Percentiles rank a stretch among this genome's conserved stretches.
Evolutionary conservation across 306 rosid genomes (phyloP).

Genomic region (Betula pendula): DNA sequence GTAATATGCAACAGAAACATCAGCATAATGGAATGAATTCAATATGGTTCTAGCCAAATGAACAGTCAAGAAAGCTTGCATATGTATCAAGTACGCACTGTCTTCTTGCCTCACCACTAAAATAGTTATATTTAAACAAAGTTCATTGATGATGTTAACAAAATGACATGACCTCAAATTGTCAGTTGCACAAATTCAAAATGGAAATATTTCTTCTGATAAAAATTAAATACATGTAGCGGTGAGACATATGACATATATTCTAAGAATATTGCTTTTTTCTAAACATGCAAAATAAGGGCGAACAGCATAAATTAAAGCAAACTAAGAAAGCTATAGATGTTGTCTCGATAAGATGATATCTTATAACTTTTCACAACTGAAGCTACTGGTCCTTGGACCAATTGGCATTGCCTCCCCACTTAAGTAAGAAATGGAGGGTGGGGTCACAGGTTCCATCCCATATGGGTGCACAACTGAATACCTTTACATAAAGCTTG

Average conservation of each 20-base stretch:
- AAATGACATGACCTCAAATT: not conserved
- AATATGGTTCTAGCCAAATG: not conserved
- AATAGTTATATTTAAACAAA: not conserved
- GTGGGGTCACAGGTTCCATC: not conserved
- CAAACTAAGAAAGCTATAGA: slow-evolving; percentile 14
- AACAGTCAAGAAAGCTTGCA: no score
- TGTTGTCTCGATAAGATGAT: slow-evolving; percentile 3
- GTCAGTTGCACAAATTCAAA: not conserved
- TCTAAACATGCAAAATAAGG: not conserved
- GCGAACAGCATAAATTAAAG: not conserved
- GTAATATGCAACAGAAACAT: not conserved
- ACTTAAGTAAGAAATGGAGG: not conserved
- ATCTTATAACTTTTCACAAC: slow-evolving; percentile 3
- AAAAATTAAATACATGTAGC: not conserved
- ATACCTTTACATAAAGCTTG: slow-evolving; percentile 94
- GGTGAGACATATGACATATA: not conserved
- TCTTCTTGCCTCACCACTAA: not conserved
- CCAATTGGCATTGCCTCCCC: slow-evolving; percentile 2
- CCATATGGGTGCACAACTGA: not conserved
- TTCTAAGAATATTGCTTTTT: not conserved
- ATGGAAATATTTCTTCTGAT: not conserved
- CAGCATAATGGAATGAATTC: not conserved
- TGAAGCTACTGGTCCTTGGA: not conserved
- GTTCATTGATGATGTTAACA: not conserved
- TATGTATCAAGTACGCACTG: not conserved